Evolutionary conservation across 2,329 filamentous ascomycete genomes (phyloP), one percentile per base, ranked within the genome.

Genomic region (Trichoderma aggressivum): DNA sequence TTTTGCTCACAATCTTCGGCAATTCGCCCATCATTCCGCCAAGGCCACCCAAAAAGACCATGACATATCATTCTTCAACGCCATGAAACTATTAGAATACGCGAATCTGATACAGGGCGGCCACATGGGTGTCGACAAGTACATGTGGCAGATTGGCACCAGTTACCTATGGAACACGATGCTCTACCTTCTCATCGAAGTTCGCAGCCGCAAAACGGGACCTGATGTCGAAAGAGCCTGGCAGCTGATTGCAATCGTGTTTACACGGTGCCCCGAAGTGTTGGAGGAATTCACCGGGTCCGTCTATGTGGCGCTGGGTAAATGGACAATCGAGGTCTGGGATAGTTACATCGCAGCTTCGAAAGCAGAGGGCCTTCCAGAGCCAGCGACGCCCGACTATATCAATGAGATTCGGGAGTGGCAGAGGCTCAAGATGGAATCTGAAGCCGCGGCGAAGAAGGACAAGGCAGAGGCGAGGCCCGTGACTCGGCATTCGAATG

Each of bases 141-240:
- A 47, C 36, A 58, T 59, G 64, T 68, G 64, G 64, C 64, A 68
- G 14, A 68, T 59, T n/a, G 64, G 64, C 26, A 68, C 64, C 34
- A 68, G 64, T 55, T 68, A 68, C 16, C 55, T 58, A 28, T 68
- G 64, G 64, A 68, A 59, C 26, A 68, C 64, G 8, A 68, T 68
- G 55, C 64, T 68, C 7, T 68, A 68, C 7, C 26, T 68, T n/a
- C 64, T 68, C 26, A 68, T 68, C 24, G 64, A 68, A 47, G n/a
- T 68, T 6, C 53, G 64, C n/a, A 1, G 1, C 4, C 53, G 64
- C 7, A 68, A 59, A 7, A 30, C 36, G 8, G 53, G 64, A 0
- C 53, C 64, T 10, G 64, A 68, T 5, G 12, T 68, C n/a, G 64
- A 68, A 11, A 68, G 32, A n/a, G 26, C 64, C 1, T 68, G 64